Percentiles rank a stretch among this genome's conserved stretches.
These are phyloP conservation scores for Lathyrus oleraceus DNA, from an alignment of 306 rosid genomes.

Conservation along the genomic window DNA sequence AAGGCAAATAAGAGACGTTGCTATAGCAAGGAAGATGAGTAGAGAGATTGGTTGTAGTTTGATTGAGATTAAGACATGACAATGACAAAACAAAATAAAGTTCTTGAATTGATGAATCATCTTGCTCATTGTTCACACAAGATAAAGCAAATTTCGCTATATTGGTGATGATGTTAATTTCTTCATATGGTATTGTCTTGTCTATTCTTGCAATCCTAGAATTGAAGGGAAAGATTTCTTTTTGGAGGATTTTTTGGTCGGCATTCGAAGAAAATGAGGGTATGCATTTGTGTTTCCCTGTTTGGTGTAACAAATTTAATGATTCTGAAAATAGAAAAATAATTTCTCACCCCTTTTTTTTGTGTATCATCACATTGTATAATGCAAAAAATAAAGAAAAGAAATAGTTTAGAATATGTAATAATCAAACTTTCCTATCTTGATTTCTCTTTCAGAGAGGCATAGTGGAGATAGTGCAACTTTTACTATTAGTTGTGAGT, in stretches of 20 bases:
- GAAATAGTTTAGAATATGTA: slow-evolving; percentile 25
- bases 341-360: slow-evolving; percentile 20
- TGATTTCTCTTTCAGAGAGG: slow-evolving; percentile 39
- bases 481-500: slow-evolving; percentile 43
- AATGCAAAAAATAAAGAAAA: not conserved
- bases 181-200: slow-evolving; percentile 34
- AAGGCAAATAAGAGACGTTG: slow-evolving; percentile 57
- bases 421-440: slow-evolving; percentile 32
- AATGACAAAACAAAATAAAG: slow-evolving; percentile 24
- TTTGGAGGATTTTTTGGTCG: slow-evolving; percentile 37
- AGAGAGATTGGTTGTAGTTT: slow-evolving; percentile 79
- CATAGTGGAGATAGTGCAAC: slow-evolving; percentile 42
- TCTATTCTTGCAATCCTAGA: slow-evolving; percentile 39
- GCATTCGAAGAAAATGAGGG: slow-evolving; percentile 43
- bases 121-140: slow-evolving; percentile 34
- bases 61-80: slow-evolving; percentile 58
- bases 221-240: slow-evolving; percentile 40
- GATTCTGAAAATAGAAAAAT: slow-evolving; percentile 38
- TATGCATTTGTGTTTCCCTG: slow-evolving; percentile 44
- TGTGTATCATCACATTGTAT: slow-evolving; percentile 30
- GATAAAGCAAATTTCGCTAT: slow-evolving; percentile 21
- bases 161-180: not conserved
- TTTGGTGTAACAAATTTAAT: slow-evolving; percentile 61
- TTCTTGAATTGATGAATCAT: slow-evolving; percentile 36
- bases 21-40: slow-evolving; percentile 60